phyloP scores from a whole-genome alignment of 352 stramenopile genomes.

The Halophytophthora polymorphica region DNA sequence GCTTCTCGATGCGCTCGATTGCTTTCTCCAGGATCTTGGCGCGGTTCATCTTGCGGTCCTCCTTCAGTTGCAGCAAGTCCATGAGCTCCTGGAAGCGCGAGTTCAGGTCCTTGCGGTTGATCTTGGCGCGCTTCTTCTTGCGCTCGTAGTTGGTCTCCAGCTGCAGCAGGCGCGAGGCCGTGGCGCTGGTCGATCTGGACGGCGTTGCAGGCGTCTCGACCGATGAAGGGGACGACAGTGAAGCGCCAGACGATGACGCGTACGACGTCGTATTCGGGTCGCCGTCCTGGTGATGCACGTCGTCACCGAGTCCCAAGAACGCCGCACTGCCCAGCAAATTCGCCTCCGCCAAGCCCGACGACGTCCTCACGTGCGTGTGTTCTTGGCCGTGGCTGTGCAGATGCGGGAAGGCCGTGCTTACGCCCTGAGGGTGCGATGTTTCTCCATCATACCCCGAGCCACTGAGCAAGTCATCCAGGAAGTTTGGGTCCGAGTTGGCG shows the following conservation, averaged over 20 bases:
- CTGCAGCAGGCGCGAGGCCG: slow-evolving; percentile 36
- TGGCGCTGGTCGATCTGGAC: slow-evolving; percentile 5
- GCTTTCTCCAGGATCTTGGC: slow-evolving; percentile 67
- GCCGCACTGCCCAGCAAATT: slow-evolving; percentile 12
- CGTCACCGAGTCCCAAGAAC: slow-evolving; percentile 18
- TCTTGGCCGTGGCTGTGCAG: slow-evolving; percentile 13
- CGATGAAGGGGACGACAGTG: slow-evolving; percentile 1
- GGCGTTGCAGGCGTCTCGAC: neutral
- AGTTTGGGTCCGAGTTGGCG: slow-evolving; percentile 15
- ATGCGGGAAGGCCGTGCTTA: slow-evolving; percentile 9
- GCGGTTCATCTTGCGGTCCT: slow-evolving; percentile 64
- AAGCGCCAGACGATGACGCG: slow-evolving; percentile 14
- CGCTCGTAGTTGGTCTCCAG: slow-evolving; percentile 68
- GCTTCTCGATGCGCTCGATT: slow-evolving; percentile 57
- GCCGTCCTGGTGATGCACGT: slow-evolving; percentile 3
- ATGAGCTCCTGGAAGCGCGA: slow-evolving; percentile 66
- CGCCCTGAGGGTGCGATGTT: slow-evolving; percentile 2
- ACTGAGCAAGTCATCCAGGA: slow-evolving; percentile 46
- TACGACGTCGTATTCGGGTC: slow-evolving; percentile 6
- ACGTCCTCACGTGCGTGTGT: slow-evolving; percentile 5
- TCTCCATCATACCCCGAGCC: slow-evolving; percentile 25
- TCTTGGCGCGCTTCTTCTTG: slow-evolving; percentile 72
- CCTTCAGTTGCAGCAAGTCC: slow-evolving; percentile 51
- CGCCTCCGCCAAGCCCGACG: slow-evolving; percentile 10
- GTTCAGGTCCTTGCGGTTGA: slow-evolving; percentile 66